Conservation (phyloP, 176 grass and related monocot genomes). For the Paspalum notatum region DNA sequence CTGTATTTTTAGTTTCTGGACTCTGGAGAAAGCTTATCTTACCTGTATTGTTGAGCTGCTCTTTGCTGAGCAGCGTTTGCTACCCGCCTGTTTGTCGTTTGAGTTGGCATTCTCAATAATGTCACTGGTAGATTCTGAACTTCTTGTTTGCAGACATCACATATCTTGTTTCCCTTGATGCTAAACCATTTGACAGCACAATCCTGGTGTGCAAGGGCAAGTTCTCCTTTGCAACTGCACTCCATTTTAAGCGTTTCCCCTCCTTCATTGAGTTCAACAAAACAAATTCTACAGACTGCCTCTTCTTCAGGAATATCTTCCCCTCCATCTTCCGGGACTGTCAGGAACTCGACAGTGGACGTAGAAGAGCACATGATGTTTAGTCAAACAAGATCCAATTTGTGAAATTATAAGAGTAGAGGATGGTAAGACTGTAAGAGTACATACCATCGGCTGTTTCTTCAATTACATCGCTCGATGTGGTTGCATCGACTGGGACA, state of each 20-base stretch:
- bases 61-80: conserved; percentile 66
- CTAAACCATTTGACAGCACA: conserved; percentile 99
- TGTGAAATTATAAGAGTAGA: conserved; percentile 18
- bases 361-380: conserved; percentile 37
- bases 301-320: conserved; percentile 99
- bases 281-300: conserved; percentile 95
- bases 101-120: conserved; percentile 89
- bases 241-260: conserved; percentile 99
- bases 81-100: conserved; percentile 57
- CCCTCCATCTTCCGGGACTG: conserved; percentile 67
- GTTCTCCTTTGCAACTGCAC: conserved; percentile 99
- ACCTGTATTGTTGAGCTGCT: conserved; percentile 76
- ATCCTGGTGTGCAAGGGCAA: conserved; percentile 95
- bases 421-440: conserved; percentile 20
- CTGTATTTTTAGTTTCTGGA: background rate
- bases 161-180: conserved; percentile 98
- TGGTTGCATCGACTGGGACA: conserved; percentile 40
- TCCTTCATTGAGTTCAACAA: conserved; percentile 91
- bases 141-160: conserved; percentile 93
- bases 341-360: conserved; percentile 13
- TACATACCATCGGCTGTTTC: conserved; percentile 64
- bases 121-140: conserved; percentile 91
- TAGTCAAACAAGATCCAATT: conserved; percentile 19
- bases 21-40: background rate
- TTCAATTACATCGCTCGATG: conserved; percentile 59